A percentile compares a stretch with the other conserved stretches of the same genome.
These are phyloP conservation scores for Solanum habrochaites DNA, from an alignment of 257 asterid species.

Conservation along the genomic window DNA sequence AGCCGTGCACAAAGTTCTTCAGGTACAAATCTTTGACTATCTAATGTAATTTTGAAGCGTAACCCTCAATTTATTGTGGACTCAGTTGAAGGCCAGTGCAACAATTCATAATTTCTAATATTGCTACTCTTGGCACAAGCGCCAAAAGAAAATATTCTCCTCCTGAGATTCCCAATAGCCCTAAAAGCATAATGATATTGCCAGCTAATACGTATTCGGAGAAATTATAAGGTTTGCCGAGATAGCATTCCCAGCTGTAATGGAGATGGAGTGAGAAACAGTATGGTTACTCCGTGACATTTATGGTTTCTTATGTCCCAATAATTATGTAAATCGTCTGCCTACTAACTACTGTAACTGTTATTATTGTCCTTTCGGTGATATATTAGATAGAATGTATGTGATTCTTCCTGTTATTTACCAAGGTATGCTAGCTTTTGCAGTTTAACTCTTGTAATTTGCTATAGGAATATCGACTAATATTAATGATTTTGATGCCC, in stretches of 20 bases:
- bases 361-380: background rate
- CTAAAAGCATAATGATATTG: background rate
- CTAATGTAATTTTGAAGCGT: background rate
- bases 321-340: background rate
- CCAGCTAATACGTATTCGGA: background rate
- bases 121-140: background rate
- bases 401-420: background rate
- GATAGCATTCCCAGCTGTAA: background rate
- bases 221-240: background rate
- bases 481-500: background rate
- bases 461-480: background rate
- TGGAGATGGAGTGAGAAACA: background rate
- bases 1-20: background rate
- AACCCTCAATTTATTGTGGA: background rate
- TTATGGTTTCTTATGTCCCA: background rate
- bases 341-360: background rate
- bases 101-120: background rate
- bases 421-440: background rate
- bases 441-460: background rate
- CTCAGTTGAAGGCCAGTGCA: background rate
- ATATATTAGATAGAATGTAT: background rate
- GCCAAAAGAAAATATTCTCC: background rate
- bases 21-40: background rate
- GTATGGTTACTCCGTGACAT: background rate
- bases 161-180: background rate